Base-by-base conservation (phyloP, 2,329 filamentous ascomycete genomes). In the Huntiella moniliformis region DNA sequence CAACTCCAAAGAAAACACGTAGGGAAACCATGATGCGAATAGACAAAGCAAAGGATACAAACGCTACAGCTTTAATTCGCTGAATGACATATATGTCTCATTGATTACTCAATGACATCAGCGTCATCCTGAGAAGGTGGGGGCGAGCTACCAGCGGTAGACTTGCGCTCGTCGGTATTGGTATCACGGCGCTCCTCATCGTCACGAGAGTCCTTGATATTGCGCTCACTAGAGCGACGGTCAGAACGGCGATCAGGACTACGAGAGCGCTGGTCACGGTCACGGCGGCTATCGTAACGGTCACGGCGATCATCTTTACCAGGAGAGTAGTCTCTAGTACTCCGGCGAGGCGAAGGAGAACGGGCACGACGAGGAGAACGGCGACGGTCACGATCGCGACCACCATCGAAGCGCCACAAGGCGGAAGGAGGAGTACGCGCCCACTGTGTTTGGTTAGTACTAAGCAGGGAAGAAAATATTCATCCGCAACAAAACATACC, bases 381-480 rank as follows among this genome's bases (percentile, higher is more conserved):
- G 49, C 69, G 71, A 50, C 76, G 73, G 51, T 80, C 76, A 53
- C 77, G 81, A 57, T 85, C 82, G 57, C 82, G 77, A 51, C 87
- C 88, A 54, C 85, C 86, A 63, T 95, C 91, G 61, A 98, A 98
- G 51, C 91, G 83, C 91, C 91, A 98, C 28, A 87, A 96, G 45
- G 91, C 91, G 54, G 91, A 96, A 42, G 91, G 91, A 57, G 91
- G 91, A 57, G 91, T 98, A 56, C 91, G 84, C 57, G 91, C 91
- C 91, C 91, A 98, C 91, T 98, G 53, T 5, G 6, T n/a, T 28
- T 0, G 5, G 22, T 28, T 28, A 28, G 22, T 28, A 28, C 10
- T 1, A 28, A 28, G 2, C 22, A 28, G 10, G 22, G 6, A 7
- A 3, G 10, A 28, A 3, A 28, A 8, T 8, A 8, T 3, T 5